These are phyloP conservation scores for Phalaenopsis aphrodite DNA, from an alignment of 106 monocot genomes.

Conservation along the genomic window DNA sequence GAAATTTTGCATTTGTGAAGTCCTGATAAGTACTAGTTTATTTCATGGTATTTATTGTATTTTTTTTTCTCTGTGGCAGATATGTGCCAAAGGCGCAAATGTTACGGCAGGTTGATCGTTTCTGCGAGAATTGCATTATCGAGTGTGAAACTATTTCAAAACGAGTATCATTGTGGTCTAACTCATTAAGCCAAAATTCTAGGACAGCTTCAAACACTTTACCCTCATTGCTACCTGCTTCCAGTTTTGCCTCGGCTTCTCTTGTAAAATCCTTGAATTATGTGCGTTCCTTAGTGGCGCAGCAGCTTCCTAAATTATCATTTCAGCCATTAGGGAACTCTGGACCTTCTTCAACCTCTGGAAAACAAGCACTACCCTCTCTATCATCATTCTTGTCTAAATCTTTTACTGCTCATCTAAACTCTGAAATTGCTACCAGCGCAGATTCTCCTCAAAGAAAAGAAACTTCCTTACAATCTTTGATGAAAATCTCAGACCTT, in stretches of 20 bases:
- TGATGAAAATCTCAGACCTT: slow-evolving; percentile 18
- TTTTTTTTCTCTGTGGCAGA: slow-evolving; percentile 33
- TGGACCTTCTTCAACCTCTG: slow-evolving; percentile 37
- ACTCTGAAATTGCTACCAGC: slow-evolving; percentile 32
- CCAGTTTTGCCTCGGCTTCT: slow-evolving; percentile 66
- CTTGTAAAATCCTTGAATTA: slow-evolving; percentile 87
- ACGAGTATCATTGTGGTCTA: slow-evolving; percentile 32
- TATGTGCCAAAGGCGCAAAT: slow-evolving; percentile 80
- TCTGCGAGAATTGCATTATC: slow-evolving; percentile 63
- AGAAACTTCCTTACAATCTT: slow-evolving; percentile 25
- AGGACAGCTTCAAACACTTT: slow-evolving; percentile 19
- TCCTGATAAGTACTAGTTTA: neutral
- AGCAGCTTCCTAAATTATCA: slow-evolving; percentile 73
- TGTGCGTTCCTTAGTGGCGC: slow-evolving; percentile 84
- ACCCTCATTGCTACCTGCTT: slow-evolving; percentile 16
- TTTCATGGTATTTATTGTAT: slow-evolving; percentile 6
- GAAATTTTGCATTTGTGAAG: slow-evolving; percentile 1
- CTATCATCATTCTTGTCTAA: slow-evolving; percentile 58
- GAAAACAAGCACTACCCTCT: slow-evolving; percentile 60
- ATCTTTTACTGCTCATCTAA: slow-evolving; percentile 61
- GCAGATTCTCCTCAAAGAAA: slow-evolving; percentile 44
- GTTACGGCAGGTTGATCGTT: slow-evolving; percentile 74
- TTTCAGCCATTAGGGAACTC: slow-evolving; percentile 56
- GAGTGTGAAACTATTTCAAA: slow-evolving; percentile 51
- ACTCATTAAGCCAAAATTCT: slow-evolving; percentile 26